These are phyloP conservation scores for Globisporangium nodosum DNA, from an alignment of 352 stramenopile genomes.

Conservation along the genomic window DNA sequence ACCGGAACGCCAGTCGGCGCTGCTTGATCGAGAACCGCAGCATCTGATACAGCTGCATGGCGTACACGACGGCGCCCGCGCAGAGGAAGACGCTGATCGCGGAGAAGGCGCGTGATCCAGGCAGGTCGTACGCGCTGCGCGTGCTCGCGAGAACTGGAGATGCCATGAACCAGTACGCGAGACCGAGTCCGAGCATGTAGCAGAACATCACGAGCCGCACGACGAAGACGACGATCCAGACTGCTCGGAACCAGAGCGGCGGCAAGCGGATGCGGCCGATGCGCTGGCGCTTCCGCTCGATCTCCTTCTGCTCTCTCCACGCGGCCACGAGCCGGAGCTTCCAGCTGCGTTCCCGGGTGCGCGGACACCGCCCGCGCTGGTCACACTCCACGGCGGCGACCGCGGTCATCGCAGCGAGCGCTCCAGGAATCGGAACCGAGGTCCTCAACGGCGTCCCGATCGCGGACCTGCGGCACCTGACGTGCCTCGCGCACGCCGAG, in stretches of 20 bases:
- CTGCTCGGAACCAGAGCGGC: slow-evolving; percentile 1
- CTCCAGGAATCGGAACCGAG: too few relatives aligned
- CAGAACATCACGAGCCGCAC: slow-evolving; percentile 1
- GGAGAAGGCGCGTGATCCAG: not conserved
- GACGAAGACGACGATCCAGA: slow-evolving; percentile 2
- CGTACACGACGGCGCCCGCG: slow-evolving; percentile 1
- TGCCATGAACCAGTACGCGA: slow-evolving; percentile 8
- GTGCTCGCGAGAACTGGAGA: slow-evolving; percentile 6
- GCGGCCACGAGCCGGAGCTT: not conserved
- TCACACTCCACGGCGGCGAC: too few relatives aligned
- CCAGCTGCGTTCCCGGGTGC: not conserved
- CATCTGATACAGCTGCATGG: slow-evolving; percentile 4
- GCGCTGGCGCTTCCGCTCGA: slow-evolving; percentile 5
- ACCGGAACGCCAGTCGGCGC: slow-evolving; percentile 1
- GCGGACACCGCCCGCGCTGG: too few relatives aligned
- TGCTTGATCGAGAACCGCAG: not conserved
- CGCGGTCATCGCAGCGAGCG: too few relatives aligned
- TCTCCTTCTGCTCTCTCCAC: slow-evolving; percentile 1
- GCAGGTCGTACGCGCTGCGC: slow-evolving; percentile 3
- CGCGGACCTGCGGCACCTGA: too few relatives aligned
- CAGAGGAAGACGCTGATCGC: not conserved
- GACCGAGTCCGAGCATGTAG: slow-evolving; percentile 3
- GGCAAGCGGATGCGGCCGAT: slow-evolving; percentile 1
- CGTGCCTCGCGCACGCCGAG: too few relatives aligned
- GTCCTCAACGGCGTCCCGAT: too few relatives aligned